phyloP scores from a whole-genome alignment of 2,329 filamentous ascomycete genomes.

The Plenodomus biglobosus region DNA sequence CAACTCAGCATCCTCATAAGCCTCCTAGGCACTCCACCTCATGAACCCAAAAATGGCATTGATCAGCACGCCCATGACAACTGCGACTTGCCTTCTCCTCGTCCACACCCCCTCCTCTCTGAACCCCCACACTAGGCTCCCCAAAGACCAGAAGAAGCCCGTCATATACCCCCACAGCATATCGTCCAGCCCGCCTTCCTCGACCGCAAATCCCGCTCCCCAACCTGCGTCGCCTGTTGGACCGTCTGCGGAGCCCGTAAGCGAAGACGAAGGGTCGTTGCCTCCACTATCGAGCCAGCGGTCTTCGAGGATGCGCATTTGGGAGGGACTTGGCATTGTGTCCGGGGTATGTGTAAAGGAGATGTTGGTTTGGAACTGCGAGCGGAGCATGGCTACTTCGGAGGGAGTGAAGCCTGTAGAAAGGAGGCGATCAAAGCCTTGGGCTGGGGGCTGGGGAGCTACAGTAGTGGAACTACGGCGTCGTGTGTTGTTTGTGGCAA shows the following conservation, averaged over 20 bases:
- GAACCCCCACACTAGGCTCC: slow-evolving; percentile 80
- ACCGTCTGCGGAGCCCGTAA: slow-evolving; percentile 38
- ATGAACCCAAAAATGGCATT: slow-evolving; percentile 76
- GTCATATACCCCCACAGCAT: slow-evolving; percentile 85
- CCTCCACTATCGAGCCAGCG: slow-evolving; percentile 77
- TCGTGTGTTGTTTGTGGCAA: slow-evolving; percentile 6
- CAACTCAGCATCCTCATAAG: background rate
- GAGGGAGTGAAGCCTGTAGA: slow-evolving; percentile 76
- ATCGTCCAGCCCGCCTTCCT: slow-evolving; percentile 72
- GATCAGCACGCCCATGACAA: slow-evolving; percentile 79
- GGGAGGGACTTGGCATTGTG: slow-evolving; percentile 78
- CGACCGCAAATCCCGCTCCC: slow-evolving; percentile 56
- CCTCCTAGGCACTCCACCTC: slow-evolving; percentile 52
- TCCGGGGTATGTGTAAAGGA: slow-evolving; percentile 81
- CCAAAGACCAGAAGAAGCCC: slow-evolving; percentile 93
- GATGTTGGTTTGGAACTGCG: slow-evolving; percentile 87
- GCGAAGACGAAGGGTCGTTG: slow-evolving; percentile 44
- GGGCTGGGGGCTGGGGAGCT: slow-evolving; percentile 67
- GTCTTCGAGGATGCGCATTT: slow-evolving; percentile 79
- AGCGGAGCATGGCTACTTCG: slow-evolving; percentile 80
- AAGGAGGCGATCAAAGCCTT: slow-evolving; percentile 86
- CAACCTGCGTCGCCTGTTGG: slow-evolving; percentile 45
- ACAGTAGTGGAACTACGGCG: slow-evolving; percentile 40
- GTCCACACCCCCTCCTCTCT: slow-evolving; percentile 87
- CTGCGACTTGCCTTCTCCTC: slow-evolving; percentile 79